Percentiles rank a stretch among this genome's conserved stretches.
Conservation (phyloP, 371 early-diverging fungal species). For the Entomophthora muscae region DNA sequence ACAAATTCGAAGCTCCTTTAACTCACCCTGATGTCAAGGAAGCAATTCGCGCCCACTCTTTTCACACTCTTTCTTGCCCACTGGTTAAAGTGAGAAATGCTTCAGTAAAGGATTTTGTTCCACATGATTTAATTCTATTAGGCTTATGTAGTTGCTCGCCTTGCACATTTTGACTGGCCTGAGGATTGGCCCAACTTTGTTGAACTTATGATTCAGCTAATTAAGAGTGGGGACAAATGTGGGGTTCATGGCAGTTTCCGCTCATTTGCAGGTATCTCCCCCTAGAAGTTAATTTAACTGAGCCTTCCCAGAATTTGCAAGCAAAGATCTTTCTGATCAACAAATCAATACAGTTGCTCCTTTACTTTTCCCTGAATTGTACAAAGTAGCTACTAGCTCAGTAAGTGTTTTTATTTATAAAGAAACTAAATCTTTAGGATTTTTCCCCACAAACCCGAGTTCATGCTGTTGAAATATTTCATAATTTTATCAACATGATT, state of each 20-base stretch:
- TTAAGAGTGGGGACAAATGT: slow-evolving; percentile 42
- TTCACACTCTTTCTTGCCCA: slow-evolving; percentile 32
- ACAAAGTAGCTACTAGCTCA: background rate
- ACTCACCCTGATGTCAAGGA: slow-evolving; percentile 26
- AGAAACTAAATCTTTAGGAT: background rate
- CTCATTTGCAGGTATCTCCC: slow-evolving; percentile 29
- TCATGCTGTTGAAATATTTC: slow-evolving; percentile 4
- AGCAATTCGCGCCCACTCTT: slow-evolving; percentile 25
- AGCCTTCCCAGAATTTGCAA: slow-evolving; percentile 1
- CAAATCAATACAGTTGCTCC: background rate
- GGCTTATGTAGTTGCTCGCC: slow-evolving; percentile 73
- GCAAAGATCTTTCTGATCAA: slow-evolving; percentile 6
- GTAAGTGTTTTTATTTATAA: background rate
- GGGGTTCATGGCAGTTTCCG: slow-evolving; percentile 77
- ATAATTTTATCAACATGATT: background rate
- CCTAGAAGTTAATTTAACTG: background rate
- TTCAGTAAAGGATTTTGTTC: slow-evolving; percentile 16
- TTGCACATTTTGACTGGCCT: slow-evolving; percentile 86
- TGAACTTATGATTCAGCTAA: slow-evolving; percentile 44
- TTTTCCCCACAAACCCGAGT: slow-evolving; percentile 6
- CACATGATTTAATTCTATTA: slow-evolving; percentile 10
- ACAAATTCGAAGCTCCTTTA: slow-evolving; percentile 36
- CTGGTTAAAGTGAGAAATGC: slow-evolving; percentile 40
- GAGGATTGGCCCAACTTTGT: slow-evolving; percentile 88
- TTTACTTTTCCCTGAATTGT: slow-evolving; percentile 5